phyloP scores from a whole-genome alignment of 257 asterid species.

The Plantago ovata region DNA sequence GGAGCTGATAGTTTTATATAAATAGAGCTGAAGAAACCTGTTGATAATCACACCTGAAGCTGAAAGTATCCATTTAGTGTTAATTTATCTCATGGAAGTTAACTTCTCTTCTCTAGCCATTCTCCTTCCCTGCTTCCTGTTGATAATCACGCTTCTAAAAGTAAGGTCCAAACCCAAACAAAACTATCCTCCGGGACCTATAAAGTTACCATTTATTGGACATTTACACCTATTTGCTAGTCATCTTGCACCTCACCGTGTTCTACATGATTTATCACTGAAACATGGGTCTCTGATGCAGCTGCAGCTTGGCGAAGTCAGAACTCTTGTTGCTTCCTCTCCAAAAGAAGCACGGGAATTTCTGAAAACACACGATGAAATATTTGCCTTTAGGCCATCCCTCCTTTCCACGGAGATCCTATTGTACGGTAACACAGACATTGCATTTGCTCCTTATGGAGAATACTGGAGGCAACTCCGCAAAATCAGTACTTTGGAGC shows the following conservation, averaged over 20 bases:
- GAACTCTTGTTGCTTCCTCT: slow-evolving; percentile 23
- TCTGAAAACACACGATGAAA: slow-evolving; percentile 25
- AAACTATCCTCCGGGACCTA: too few relatives aligned
- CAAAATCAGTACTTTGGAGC: too few relatives aligned
- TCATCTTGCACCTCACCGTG: slow-evolving; percentile 2
- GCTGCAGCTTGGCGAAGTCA: slow-evolving; percentile 22
- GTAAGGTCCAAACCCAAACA: too few relatives aligned
- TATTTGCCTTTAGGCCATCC: slow-evolving; percentile 21
- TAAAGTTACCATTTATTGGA: too few relatives aligned
- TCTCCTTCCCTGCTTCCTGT: too few relatives aligned
- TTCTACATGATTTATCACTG: slow-evolving; percentile 17
- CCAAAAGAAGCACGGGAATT: slow-evolving; percentile 22
- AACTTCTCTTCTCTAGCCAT: too few relatives aligned
- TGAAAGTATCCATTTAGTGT: not conserved
- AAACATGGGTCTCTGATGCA: slow-evolving; percentile 31
- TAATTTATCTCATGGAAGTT: slow-evolving; percentile 23
- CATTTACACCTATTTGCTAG: too few relatives aligned
- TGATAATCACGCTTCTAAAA: too few relatives aligned
- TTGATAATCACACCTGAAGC: slow-evolving; percentile 8
- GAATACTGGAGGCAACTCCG: too few relatives aligned
- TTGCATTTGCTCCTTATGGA: slow-evolving; percentile 25
- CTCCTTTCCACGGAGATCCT: slow-evolving; percentile 7
- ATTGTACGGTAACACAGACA: slow-evolving; percentile 6
- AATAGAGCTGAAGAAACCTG: too few relatives aligned
- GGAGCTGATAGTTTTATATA: too few relatives aligned